Evolutionary conservation across 495 filamentous ascomycete genomes (phyloP), one percentile per base, ranked within the genome.

Genomic region (Hypomontagnella monticulosa): DNA sequence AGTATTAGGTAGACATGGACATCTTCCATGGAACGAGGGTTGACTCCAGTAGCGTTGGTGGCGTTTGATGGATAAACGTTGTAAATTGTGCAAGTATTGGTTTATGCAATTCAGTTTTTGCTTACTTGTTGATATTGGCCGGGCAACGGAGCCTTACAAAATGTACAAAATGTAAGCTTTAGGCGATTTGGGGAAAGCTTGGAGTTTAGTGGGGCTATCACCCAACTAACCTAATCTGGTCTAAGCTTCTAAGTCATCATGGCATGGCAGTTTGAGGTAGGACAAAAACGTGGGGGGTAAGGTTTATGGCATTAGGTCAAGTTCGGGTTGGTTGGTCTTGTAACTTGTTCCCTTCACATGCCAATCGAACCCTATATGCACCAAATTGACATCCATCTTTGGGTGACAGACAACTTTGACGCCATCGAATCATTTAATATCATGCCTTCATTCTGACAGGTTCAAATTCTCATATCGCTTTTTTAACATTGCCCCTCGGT

Each of bases 311-410:
- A 27, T 48, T 48, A 48, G 44, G 44, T 48, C 30, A 48, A 48
- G 44, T 27, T 14, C 2, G 36, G n/a, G 2, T 9, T 11, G 36
- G n/a, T 57, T 11, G n/a, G n/a, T n/a, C 53, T 57, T 48, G 46
- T 61, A n/a, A n/a, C n/a, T n/a, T n/a, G n/a, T 50, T 49, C 46
- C 47, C 52, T 66, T 66, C 69, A 72, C 69, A 72, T 72, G 69
- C 66, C 58, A 72, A 58, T 58, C 11, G n/a, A 14, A 57, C 36
- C 3, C 3, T 38, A 10, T 12, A 38, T 10, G 2, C 36, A 38
- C 3, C 9, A 38, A 38, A 23, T 18, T 23, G 20, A 53, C 27
- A n/a, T n/a, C n/a, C n/a, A n/a, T n/a, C n/a, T n/a, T n/a, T n/a
- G n/a, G n/a, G 34, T 33, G 32, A 10, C 32, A 50, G 18, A 20